phyloP scores from a whole-genome alignment of 83 land plant species.

The Diphasiastrum complanatum region DNA sequence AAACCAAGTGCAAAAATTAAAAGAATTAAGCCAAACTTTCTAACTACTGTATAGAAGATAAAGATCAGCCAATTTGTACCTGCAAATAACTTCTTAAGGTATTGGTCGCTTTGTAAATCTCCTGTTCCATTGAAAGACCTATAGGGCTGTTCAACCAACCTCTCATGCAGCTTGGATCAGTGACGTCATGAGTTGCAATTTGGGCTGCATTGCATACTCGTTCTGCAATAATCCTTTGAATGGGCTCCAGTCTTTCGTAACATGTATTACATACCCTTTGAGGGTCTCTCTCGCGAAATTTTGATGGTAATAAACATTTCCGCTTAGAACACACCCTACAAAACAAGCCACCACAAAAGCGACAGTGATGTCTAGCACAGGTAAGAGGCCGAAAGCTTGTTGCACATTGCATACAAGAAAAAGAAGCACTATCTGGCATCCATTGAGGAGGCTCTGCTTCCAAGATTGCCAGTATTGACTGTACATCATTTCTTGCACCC shows the following conservation, averaged over 20 bases:
- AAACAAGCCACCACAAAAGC: constrained; percentile 95
- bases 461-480: constrained; percentile 63
- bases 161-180: constrained; percentile 79
- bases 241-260: constrained; percentile 70
- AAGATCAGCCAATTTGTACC: constrained; percentile 51
- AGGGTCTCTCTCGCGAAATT: constrained; percentile 54
- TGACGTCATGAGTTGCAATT: constrained; percentile 75
- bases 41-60: neutral
- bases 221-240: constrained; percentile 66
- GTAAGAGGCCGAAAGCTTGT: constrained; percentile 80
- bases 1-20: neutral
- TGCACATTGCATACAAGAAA: constrained; percentile 84
- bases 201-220: constrained; percentile 81
- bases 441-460: constrained; percentile 84
- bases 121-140: constrained; percentile 88
- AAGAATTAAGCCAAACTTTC: neutral
- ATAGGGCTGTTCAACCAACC: constrained; percentile 91
- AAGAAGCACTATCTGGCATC: constrained; percentile 86
- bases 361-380: constrained; percentile 89
- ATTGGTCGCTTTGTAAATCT: constrained; percentile 94
- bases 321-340: constrained; percentile 70
- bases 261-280: constrained; percentile 95
- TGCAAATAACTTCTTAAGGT: constrained; percentile 58
- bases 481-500: too few species aligned
- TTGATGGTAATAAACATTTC: constrained; percentile 71